Conservation (phyloP, 1,139 yeast genomes). For the Pichia sp. region DNA sequence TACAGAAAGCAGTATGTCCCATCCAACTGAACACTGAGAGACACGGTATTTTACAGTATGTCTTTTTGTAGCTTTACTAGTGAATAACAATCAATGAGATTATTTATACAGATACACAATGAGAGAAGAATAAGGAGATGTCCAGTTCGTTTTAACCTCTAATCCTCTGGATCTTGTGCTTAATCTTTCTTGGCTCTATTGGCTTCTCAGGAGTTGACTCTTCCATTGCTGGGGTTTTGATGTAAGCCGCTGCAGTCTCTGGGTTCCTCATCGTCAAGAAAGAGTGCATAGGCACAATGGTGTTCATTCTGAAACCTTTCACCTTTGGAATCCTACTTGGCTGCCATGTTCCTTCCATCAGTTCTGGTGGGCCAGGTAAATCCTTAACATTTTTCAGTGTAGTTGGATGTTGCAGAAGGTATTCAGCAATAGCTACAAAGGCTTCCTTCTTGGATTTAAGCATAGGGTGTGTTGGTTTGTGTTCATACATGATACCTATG, state of each 20-base stretch:
- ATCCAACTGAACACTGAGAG: constrained; percentile 14
- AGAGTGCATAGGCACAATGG: constrained; percentile 79
- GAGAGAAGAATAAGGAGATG: neutral
- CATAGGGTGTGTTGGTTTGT: constrained; percentile 32
- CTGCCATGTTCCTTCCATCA: constrained; percentile 37
- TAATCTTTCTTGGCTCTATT: constrained; percentile 34
- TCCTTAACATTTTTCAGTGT: constrained; percentile 54
- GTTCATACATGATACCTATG: constrained; percentile 49
- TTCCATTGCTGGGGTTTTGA: constrained; percentile 27
- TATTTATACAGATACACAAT: too few relatives aligned
- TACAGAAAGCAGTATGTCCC: constrained; percentile 53
- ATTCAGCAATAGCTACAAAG: constrained; percentile 53
- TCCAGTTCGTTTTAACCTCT: constrained; percentile 23
- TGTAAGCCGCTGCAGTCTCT: constrained; percentile 65
- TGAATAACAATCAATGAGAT: too few relatives aligned
- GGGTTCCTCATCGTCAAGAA: constrained; percentile 79
- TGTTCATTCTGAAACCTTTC: constrained; percentile 77
- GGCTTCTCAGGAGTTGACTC: constrained; percentile 14
- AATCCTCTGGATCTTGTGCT: constrained; percentile 39
- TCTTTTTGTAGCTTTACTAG: too few relatives aligned
- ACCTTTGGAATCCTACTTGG: constrained; percentile 69
- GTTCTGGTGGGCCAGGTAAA: constrained; percentile 52
- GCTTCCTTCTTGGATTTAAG: constrained; percentile 60
- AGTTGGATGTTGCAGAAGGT: constrained; percentile 63
- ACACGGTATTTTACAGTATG: too few relatives aligned